Evolutionary conservation across 345 rosid genomes (phyloP), one percentile per base, ranked within the genome.

Genomic region (Citrus inodora): DNA sequence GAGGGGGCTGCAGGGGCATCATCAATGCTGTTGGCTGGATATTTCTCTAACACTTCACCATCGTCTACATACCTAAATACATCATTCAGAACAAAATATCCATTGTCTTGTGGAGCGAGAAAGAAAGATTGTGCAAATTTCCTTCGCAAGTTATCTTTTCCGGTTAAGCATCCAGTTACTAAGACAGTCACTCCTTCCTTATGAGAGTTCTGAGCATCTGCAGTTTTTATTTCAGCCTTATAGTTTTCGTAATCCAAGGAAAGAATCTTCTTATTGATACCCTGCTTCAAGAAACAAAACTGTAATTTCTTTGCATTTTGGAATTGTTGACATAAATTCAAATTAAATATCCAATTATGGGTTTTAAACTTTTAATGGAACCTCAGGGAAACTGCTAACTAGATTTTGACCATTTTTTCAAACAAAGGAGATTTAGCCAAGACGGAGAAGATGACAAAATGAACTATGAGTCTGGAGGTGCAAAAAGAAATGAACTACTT

Each of bases 61-160:
- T 90, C 98, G 63, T 82, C 98, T n/a, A 92, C 85, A 82, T 86
- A 95, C 70, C 98, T 88, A 79, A 95, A 91, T 63, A 91, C 89
- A 78, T 95, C 98, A 76, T 93, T 95, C 73, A 92, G 83, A 82
- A 95, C 98, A 83, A 91, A 95, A 86, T 90, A 93, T 9, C 98
- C 98, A 25, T 86, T 88, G 77, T 95, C 99, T 67, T 92, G 99
- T 25, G 94, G 98, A 77, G 98, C 98, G 67, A 95, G 89, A 87
- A 95, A 95, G 86, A 93, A 95, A 5, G 93, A 85, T 82, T 95
- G 98, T 22, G 93, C 81, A 78, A 95, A 95, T 80, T 93, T 92
- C 89, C 91, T 91, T 83, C 83, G 88, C 83, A 89, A 83, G 75
- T 86, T 85, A 82, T 92, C 97, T 48, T 83, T 91, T 61, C 94